Evolutionary conservation across 495 filamentous ascomycete genomes (phyloP), one percentile per base, ranked within the genome.

Genomic region (Xylaria castorea): DNA sequence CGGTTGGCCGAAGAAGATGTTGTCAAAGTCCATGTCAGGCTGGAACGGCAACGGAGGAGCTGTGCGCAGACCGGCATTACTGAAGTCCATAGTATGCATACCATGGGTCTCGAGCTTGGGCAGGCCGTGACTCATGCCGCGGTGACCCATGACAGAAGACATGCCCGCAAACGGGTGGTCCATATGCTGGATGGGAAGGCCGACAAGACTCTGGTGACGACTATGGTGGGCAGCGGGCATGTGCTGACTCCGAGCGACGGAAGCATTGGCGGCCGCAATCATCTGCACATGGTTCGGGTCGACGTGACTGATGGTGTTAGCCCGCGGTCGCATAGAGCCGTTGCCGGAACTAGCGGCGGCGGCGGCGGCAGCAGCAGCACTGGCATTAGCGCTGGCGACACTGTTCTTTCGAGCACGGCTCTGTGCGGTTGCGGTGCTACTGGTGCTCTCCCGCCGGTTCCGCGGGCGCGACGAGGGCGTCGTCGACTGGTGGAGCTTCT

Each of bases 401-500:
- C 95, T 98, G 75, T 95, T 95, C 86, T 99, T 99, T 64, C 96
- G 93, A 69, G 95, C 93, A 60, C 94, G 88, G 73, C 90, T 91
- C 65, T 89, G 84, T 22, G 86, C 87, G 6, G 84, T 85, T 20
- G 89, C 84, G n/a, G 90, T 87, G 70, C 91, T 91, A 67, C 90
- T 93, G 14, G 93, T 92, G 82, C 97, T 94, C 80, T 98, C 95
- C 66, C 91, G 89, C 70, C 89, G 91, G 81, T 92, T 94, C 78
- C 94, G 88, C 46, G 95, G 94, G 71, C 94, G 89, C 58, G 94
- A 94, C 46, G 95, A 94, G 7, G 96, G 92, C 1, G 94, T 94
- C 1, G 92, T 92, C n/a, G 94, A 97, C 91, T 97, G 93, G 78
- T 99, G 96, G 18, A 99, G 87, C 86, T 99, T 99, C 86, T 99